A percentile compares a stretch with the other conserved stretches of the same genome.
Conservation (phyloP, 108 stramenopile genomes). For the Nitzschia sp. region DNA sequence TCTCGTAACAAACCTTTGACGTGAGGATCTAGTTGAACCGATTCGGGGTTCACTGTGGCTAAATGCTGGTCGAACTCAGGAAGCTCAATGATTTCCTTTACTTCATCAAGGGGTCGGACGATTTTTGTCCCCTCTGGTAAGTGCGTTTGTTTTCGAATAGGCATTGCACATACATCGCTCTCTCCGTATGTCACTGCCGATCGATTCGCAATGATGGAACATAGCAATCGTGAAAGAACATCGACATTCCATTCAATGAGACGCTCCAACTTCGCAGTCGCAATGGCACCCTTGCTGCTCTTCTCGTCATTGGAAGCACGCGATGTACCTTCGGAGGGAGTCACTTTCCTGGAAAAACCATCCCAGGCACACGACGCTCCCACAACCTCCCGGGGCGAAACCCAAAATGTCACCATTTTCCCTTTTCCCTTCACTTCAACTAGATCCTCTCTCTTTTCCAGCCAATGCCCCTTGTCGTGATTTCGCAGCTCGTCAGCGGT, state of each 20-base stretch:
- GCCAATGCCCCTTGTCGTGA: constrained; percentile 42
- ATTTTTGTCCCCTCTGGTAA: not conserved
- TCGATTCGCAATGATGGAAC: constrained; percentile 6
- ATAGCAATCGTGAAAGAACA: constrained; percentile 2
- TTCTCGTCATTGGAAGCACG: too few species aligned
- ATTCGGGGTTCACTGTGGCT: constrained; percentile 9
- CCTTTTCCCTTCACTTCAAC: constrained; percentile 67
- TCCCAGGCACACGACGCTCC: too few species aligned
- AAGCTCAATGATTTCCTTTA: constrained; percentile 21
- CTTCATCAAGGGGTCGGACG: constrained; percentile 17
- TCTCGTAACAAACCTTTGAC: constrained; percentile 3
- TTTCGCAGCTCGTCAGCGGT: constrained; percentile 46
- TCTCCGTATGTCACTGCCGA: too few species aligned
- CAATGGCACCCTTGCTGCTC: too few species aligned
- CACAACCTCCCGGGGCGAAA: not conserved
- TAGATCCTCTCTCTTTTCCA: constrained; percentile 33
- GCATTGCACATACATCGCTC: not conserved
- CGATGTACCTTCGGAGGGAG: too few species aligned
- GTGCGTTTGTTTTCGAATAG: constrained; percentile 6
- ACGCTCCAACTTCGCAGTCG: not conserved
- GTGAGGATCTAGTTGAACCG: not conserved
- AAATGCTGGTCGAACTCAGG: not conserved
- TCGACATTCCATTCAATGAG: constrained; percentile 27
- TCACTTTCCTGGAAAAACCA: too few species aligned
- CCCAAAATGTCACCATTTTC: constrained; percentile 56